Conservation (phyloP, 495 filamentous ascomycete genomes). For the Hapsidospora chrysogenum region DNA sequence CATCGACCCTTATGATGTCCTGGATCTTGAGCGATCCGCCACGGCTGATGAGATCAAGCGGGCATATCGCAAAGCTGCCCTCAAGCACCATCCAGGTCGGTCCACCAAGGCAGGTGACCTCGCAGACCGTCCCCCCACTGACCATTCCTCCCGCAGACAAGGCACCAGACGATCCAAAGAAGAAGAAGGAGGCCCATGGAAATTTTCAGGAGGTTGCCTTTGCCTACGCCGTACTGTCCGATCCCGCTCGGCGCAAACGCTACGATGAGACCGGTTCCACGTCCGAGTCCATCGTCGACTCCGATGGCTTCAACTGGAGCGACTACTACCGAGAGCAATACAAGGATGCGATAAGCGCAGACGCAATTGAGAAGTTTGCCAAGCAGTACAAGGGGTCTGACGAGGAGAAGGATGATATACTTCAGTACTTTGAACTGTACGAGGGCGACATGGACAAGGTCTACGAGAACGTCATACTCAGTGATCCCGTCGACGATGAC, state of each 20-base stretch:
- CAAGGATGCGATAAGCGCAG: conserved; percentile 47
- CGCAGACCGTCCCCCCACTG: not conserved
- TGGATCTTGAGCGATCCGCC: conserved; percentile 47
- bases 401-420: conserved; percentile 61
- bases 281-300: conserved; percentile 50
- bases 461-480: conserved; percentile 74
- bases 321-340: conserved; percentile 77
- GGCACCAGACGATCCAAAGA: conserved; percentile 29
- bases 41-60: conserved; percentile 59
- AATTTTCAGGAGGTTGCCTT: conserved; percentile 85
- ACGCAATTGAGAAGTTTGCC: conserved; percentile 56
- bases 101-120: not conserved
- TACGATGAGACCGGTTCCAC: conserved; percentile 86
- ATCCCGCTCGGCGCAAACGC: conserved; percentile 53
- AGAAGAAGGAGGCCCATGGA: conserved; percentile 50
- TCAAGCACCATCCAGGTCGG: conserved; percentile 86
- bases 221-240: conserved; percentile 83
- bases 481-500: conserved; percentile 71
- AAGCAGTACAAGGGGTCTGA: conserved; percentile 69
- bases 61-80: conserved; percentile 74
- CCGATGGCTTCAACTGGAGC: conserved; percentile 73
- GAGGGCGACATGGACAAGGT: conserved; percentile 59
- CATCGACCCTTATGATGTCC: conserved; percentile 74
- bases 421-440: conserved; percentile 52
- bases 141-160: conserved; percentile 42